phyloP scores from a whole-genome alignment of 495 filamentous ascomycete species.

The Penicillium simplicissimum region DNA sequence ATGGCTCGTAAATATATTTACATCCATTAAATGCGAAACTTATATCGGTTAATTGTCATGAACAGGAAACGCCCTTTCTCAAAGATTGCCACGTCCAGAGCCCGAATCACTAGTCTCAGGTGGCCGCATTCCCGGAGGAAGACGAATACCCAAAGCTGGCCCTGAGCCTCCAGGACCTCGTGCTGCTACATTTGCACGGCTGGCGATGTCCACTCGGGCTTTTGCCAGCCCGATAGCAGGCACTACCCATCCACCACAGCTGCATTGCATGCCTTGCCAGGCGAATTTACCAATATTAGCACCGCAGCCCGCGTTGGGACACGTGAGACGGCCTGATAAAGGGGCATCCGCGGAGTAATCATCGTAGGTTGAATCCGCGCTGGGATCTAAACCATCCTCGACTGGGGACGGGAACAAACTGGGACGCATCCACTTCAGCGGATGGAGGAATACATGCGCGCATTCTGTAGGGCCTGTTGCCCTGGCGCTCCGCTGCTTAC shows the following conservation, averaged over 20 bases:
- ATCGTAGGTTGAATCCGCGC: slow-evolving; percentile 18
- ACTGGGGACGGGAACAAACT: slow-evolving; percentile 53
- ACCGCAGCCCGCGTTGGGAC: slow-evolving; percentile 72
- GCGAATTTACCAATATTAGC: slow-evolving; percentile 88
- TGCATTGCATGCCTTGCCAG: slow-evolving; percentile 94
- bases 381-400: slow-evolving; percentile 10
- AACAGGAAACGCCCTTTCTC: background rate
- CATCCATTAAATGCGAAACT: slow-evolving; percentile 6
- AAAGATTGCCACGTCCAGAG: slow-evolving; percentile 39
- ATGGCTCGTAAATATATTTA: slow-evolving; percentile 23
- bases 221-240: slow-evolving; percentile 86
- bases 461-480: slow-evolving; percentile 47
- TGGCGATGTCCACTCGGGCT: slow-evolving; percentile 70
- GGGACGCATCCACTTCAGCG: slow-evolving; percentile 89
- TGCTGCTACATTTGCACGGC: slow-evolving; percentile 22
- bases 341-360: slow-evolving; percentile 54
- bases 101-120: slow-evolving; percentile 17
- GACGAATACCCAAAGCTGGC: slow-evolving; percentile 38
- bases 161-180: slow-evolving; percentile 23
- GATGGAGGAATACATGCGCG: slow-evolving; percentile 85
- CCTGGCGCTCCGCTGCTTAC: slow-evolving; percentile 26
- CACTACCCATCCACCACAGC: slow-evolving; percentile 84
- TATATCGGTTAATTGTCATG: background rate
- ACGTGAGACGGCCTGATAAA: slow-evolving; percentile 78
- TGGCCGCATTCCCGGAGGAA: slow-evolving; percentile 46